Percentiles rank a stretch among this genome's conserved stretches.
Evolutionary conservation across 495 filamentous ascomycete species (phyloP).

Genomic region (Penicillium riverlandense): DNA sequence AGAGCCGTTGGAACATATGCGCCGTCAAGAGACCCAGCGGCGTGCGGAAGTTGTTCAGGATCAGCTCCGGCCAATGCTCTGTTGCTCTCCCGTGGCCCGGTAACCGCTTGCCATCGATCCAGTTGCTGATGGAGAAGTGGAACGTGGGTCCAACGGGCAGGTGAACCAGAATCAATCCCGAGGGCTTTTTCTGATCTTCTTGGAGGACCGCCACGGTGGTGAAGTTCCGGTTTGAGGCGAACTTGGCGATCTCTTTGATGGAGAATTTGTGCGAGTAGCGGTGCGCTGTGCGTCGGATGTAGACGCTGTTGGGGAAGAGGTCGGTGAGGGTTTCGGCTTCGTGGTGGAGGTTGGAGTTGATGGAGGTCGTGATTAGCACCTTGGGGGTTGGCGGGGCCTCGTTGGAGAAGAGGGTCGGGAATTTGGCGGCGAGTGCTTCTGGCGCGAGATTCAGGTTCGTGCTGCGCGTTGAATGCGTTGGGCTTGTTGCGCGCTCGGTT

Average conservation of each 20-base stretch:
- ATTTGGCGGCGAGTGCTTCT: conserved; percentile 61
- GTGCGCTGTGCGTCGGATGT: conserved; percentile 78
- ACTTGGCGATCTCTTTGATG: conserved; percentile 79
- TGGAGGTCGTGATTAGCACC: conserved; percentile 80
- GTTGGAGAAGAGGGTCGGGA: conserved; percentile 74
- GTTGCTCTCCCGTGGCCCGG: conserved; percentile 86
- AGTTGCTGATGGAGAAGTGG: conserved; percentile 78
- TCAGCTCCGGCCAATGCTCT: conserved; percentile 84
- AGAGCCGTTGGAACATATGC: conserved; percentile 73
- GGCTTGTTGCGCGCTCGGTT: conserved; percentile 48
- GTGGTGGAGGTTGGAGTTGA: conserved; percentile 78
- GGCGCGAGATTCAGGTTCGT: conserved; percentile 68
- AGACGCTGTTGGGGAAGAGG: conserved; percentile 80
- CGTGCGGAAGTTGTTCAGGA: conserved; percentile 93
- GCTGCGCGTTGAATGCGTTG: conserved; percentile 57
- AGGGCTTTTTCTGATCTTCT: conserved; percentile 76
- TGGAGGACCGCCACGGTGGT: conserved; percentile 74
- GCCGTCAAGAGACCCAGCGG: conserved; percentile 87
- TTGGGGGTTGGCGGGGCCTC: conserved; percentile 55
- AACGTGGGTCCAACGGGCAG: conserved; percentile 81
- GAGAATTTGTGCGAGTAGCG: conserved; percentile 78
- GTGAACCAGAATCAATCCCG: conserved; percentile 72
- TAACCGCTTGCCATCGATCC: conserved; percentile 74
- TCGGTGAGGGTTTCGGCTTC: conserved; percentile 69
- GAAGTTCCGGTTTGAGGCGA: conserved; percentile 72